These are phyloP conservation scores for Phytopythium montanum DNA, from an alignment of 352 stramenopile genomes.

Conservation along the genomic window DNA sequence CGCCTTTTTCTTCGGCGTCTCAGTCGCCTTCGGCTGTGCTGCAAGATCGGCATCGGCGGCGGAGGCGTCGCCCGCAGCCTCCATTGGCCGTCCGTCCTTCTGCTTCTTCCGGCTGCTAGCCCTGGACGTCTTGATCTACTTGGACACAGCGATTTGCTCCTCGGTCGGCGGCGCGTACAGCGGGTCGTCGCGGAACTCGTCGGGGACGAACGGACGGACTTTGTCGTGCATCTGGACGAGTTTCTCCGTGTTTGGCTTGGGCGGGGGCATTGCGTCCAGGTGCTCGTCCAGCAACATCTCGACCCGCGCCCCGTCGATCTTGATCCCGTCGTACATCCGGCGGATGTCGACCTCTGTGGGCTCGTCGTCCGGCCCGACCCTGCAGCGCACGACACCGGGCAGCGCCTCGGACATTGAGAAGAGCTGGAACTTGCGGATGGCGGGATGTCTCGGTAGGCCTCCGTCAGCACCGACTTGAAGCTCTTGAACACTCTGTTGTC, in stretches of 20 bases:
- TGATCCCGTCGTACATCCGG: slow-evolving; percentile 6
- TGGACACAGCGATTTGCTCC: too few species aligned
- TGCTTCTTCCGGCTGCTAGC: too few species aligned
- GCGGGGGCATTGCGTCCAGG: neutral
- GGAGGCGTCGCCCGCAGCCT: too few species aligned
- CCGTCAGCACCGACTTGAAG: slow-evolving; percentile 7
- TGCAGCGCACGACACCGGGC: slow-evolving; percentile 4
- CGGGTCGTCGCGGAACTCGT: slow-evolving; percentile 9
- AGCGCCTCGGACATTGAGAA: slow-evolving; percentile 9
- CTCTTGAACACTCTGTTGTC: slow-evolving; percentile 1
- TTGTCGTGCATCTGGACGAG: slow-evolving; percentile 3
- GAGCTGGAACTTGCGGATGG: slow-evolving; percentile 10
- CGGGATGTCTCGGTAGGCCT: slow-evolving; percentile 10
- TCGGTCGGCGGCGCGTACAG: slow-evolving; percentile 12
- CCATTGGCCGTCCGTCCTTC: too few species aligned
- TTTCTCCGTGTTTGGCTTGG: slow-evolving; percentile 13
- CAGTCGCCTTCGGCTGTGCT: too few species aligned
- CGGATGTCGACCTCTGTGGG: slow-evolving; percentile 1
- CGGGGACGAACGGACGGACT: slow-evolving; percentile 11
- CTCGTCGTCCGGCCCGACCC: neutral
- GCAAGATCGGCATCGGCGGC: too few species aligned
- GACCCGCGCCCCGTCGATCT: neutral
- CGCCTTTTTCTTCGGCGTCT: too few species aligned
- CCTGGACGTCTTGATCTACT: too few species aligned
- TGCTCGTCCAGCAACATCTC: neutral